These are phyloP conservation scores for Coemansia sp. DNA, from an alignment of 192 early-diverging fungal genomes.

Conservation along the genomic window DNA sequence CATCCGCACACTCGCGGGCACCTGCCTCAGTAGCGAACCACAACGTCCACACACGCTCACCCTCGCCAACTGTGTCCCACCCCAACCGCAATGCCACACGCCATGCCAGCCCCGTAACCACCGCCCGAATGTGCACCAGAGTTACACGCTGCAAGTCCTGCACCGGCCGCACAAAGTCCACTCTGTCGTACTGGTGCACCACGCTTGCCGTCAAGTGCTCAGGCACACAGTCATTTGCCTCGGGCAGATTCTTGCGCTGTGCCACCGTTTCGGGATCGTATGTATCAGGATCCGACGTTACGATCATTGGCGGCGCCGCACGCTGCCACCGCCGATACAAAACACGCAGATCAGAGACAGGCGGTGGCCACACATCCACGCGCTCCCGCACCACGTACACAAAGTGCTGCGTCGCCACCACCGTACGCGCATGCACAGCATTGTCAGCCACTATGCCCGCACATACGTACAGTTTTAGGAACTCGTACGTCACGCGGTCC, in stretches of 20 bases:
- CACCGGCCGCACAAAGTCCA: slow-evolving; percentile 28
- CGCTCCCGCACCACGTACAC: slow-evolving; percentile 54
- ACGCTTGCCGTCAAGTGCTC: slow-evolving; percentile 17
- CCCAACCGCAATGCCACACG: slow-evolving; percentile 45
- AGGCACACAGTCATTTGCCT: slow-evolving; percentile 6
- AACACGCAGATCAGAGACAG: slow-evolving; percentile 39
- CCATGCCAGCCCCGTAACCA: slow-evolving; percentile 7
- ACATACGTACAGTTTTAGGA: slow-evolving; percentile 54
- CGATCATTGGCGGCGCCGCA: slow-evolving; percentile 40
- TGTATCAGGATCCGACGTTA: slow-evolving; percentile 47
- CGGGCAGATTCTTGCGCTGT: slow-evolving; percentile 30
- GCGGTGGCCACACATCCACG: slow-evolving; percentile 57
- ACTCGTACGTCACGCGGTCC: slow-evolving; percentile 58
- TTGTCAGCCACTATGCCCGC: slow-evolving; percentile 19
- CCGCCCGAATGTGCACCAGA: slow-evolving; percentile 10
- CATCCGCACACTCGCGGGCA: slow-evolving; percentile 45
- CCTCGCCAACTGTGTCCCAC: slow-evolving; percentile 22
- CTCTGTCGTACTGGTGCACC: slow-evolving; percentile 40
- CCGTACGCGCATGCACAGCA: slow-evolving; percentile 35
- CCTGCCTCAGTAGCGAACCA: slow-evolving; percentile 49
- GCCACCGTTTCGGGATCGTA: slow-evolving; percentile 41
- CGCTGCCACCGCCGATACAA: slow-evolving; percentile 52
- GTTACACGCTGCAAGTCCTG: slow-evolving; percentile 34
- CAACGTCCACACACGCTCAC: slow-evolving; percentile 19
- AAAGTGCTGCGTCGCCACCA: slow-evolving; percentile 48